Base-by-base conservation (phyloP, 306 rosid species). In the Prunus fruticosa region DNA sequence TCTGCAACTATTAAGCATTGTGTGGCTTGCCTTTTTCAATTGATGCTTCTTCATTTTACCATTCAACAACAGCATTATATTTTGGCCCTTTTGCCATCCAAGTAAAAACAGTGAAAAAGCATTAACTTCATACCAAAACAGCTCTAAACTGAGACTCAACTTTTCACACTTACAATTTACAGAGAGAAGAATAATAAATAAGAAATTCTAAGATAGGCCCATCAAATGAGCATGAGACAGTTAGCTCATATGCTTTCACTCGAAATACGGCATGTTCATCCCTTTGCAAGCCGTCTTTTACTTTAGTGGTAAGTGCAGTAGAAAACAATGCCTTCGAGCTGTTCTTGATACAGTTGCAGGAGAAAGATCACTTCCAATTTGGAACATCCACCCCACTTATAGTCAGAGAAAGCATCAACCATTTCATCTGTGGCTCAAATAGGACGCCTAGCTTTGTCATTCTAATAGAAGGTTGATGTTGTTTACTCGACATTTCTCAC, bases 111-210 rank as follows among this genome's bases (percentile, higher is more conserved):
- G 19, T 60, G 2, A 8, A 60, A 5, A 23, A 60, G 11, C 9
- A 11, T 5, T 20, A 34, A 13, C 20, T 20, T 20, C 34, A 38
- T 22, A 32, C n/a, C 56, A 25, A 5, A 41, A 25, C 76, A 15
- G 45, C 3, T 43, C 19, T 15, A 14, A 23, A 56, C 52, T 13
- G 53, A 16, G 8, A 56, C 15, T 32, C 38, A 25, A 22, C n/a
- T 56, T 51, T n/a, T 54, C 51, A 57, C 22, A 38, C 41, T 41
- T 15, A 11, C 67, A 73, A 60, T 58, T 58, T 73, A 73, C 67
- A 73, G 15, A 22, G 10, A 61, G n/a, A 72, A 1, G 43, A 22
- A 1, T n/a, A 32, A 32, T 54, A 61, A 27, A 25, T 49, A 23
- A 60, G 60, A 72, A 71, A 3, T 0, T 6, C 11, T 3, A 18